A percentile compares a stretch with the other conserved stretches of the same genome.
phyloP scores from a whole-genome alignment of 2,329 filamentous ascomycete species.

The Sporothrix schenckii region DNA sequence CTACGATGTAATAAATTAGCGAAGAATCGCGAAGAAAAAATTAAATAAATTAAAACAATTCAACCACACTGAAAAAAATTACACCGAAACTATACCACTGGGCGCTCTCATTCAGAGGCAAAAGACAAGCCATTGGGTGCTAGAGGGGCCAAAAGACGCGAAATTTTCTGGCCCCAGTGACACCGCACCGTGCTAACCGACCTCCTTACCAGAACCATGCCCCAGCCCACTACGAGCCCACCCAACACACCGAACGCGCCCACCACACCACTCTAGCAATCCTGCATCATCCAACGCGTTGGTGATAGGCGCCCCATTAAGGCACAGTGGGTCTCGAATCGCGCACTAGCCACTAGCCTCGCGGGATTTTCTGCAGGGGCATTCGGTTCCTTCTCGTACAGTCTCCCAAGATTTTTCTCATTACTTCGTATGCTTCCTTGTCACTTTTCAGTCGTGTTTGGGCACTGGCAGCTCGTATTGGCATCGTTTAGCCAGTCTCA shows the following conservation, averaged over 20 bases:
- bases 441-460: neutral
- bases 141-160: neutral
- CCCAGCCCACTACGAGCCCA: slow-evolving; percentile 1
- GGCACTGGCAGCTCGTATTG: slow-evolving; percentile 16
- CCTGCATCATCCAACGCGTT: neutral
- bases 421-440: too few species aligned
- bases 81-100: neutral
- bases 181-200: neutral
- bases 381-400: slow-evolving; percentile 6
- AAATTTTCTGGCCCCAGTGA: neutral
- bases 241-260: slow-evolving; percentile 7
- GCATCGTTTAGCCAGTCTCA: neutral
- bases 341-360: slow-evolving; percentile 18
- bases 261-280: neutral
- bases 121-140: neutral
- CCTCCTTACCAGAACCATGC: neutral
- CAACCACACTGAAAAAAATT: neutral
- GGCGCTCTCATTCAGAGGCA: neutral
- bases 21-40: neutral
- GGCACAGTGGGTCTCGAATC: slow-evolving; percentile 26
- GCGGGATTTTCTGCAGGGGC: slow-evolving; percentile 24
- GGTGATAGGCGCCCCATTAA: slow-evolving; percentile 23
- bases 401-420: neutral
- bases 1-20: too few species aligned
- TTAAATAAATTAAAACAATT: neutral